A percentile compares a stretch with the other conserved stretches of the same genome.
Evolutionary conservation across 495 filamentous ascomycete species (phyloP).

Genomic region (Xylona heveae): DNA sequence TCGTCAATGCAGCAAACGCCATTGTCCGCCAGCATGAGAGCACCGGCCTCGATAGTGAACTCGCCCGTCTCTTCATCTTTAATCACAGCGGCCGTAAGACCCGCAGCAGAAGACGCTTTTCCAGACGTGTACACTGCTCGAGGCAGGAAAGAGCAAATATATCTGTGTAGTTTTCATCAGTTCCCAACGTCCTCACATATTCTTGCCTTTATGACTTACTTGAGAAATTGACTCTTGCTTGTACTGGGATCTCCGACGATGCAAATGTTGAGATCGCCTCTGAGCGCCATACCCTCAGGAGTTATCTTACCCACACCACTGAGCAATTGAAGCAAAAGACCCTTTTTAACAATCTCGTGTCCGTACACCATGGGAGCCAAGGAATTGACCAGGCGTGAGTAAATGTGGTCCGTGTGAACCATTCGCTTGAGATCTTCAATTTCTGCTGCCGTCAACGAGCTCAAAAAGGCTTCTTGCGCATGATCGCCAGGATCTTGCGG

Average conservation of each 20-base stretch:
- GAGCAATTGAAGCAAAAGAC: conserved; percentile 80
- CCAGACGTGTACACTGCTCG: conserved; percentile 95
- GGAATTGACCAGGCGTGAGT: conserved; percentile 77
- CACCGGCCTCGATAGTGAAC: conserved; percentile 96
- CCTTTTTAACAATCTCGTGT: conserved; percentile 95
- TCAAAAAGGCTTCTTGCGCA: conserved; percentile 70
- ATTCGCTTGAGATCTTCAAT: conserved; percentile 81
- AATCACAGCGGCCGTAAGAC: conserved; percentile 91
- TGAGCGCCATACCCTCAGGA: conserved; percentile 74
- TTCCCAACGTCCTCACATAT: no score
- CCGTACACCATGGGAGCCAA: conserved; percentile 96
- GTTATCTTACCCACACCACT: conserved; percentile 81
- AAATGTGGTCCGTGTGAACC: conserved; percentile 91
- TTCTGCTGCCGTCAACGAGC: conserved; percentile 60
- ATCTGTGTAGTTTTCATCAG: no score
- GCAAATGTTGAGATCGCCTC: conserved; percentile 97
- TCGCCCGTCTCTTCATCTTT: conserved; percentile 98
- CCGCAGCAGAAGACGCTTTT: conserved; percentile 92
- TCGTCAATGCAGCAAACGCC: conserved; percentile 98
- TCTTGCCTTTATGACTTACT: conserved; percentile 25
- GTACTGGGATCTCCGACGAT: conserved; percentile 98
- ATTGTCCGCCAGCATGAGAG: conserved; percentile 92
- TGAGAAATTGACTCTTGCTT: conserved; percentile 94
- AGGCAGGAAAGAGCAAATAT: conserved; percentile 86
- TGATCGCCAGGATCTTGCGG: conserved; percentile 49